A percentile compares a stretch with the other conserved stretches of the same genome.
Evolutionary conservation across 2,329 filamentous ascomycete species (phyloP).

Genomic region (Colletotrichum liriopes): DNA sequence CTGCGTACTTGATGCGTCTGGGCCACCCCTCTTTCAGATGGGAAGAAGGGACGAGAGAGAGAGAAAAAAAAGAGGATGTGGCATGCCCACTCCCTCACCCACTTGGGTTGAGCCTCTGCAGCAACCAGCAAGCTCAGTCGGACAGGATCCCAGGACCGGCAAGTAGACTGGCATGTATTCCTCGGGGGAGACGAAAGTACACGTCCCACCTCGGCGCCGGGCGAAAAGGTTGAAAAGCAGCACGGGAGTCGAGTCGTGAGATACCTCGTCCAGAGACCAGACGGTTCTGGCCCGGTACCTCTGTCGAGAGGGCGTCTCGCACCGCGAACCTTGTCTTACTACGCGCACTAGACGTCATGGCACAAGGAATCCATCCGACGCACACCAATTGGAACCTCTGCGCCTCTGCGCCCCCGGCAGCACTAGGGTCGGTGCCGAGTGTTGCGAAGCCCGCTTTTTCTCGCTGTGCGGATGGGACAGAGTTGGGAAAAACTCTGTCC

Average conservation of each 20-base stretch:
- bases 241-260: conserved; percentile 12
- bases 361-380: conserved; percentile 37
- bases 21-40: conserved; percentile 36
- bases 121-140: conserved; percentile 10
- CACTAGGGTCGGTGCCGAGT: conserved; percentile 35
- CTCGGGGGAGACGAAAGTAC: conserved; percentile 35
- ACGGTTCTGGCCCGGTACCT: conserved; percentile 31
- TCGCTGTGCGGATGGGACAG: not conserved
- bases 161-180: conserved; percentile 33
- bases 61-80: conserved; percentile 4
- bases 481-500: conserved; percentile 31
- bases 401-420: conserved; percentile 34
- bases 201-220: not conserved
- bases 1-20: conserved; percentile 28
- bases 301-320: conserved; percentile 2
- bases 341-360: conserved; percentile 37
- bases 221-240: not conserved
- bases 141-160: conserved; percentile 8
- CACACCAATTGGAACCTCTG: conserved; percentile 38
- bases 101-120: conserved; percentile 24
- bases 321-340: conserved; percentile 37
- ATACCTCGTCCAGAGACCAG: conserved; percentile 34
- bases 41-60: conserved; percentile 19
- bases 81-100: conserved; percentile 30
- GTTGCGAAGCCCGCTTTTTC: conserved; percentile 38